Conservation (phyloP, 2,329 filamentous ascomycete species). For the Aspergillus nomiae region DNA sequence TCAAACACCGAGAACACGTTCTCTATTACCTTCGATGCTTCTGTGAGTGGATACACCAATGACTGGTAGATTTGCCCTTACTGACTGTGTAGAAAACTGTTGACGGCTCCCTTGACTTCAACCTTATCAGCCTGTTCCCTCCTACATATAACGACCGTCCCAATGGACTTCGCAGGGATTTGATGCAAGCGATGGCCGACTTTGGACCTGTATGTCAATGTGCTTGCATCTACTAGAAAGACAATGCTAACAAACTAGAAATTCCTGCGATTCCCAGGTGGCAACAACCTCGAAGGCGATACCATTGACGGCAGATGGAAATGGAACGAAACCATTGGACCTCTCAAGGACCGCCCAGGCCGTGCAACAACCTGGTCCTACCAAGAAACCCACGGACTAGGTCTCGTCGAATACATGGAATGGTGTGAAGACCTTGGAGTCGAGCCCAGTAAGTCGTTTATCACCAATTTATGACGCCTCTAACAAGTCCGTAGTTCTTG, state of each 20-base stretch:
- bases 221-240: neutral
- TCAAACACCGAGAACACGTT: conserved; percentile 53
- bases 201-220: conserved; percentile 22
- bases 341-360: conserved; percentile 51
- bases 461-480: neutral
- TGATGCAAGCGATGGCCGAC: conserved; percentile 46
- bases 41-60: conserved; percentile 20
- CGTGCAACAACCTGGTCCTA: conserved; percentile 45
- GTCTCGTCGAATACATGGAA: conserved; percentile 48
- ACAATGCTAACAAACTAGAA: conserved; percentile 39
- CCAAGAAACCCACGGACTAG: conserved; percentile 47
- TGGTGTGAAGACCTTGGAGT: conserved; percentile 26
- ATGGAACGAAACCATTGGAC: conserved; percentile 56
- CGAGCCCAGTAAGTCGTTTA: conserved; percentile 33
- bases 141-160: conserved; percentile 56
- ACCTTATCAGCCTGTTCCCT: conserved; percentile 56
- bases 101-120: conserved; percentile 51
- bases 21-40: conserved; percentile 52
- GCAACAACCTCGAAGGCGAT: conserved; percentile 53
- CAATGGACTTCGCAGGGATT: conserved; percentile 54
- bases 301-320: conserved; percentile 44
- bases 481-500: conserved; percentile 34
- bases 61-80: no score
- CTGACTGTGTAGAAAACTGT: conserved; percentile 31
- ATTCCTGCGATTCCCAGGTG: conserved; percentile 55